Evolutionary conservation across 2,329 filamentous ascomycete genomes (phyloP).

Genomic region (Scytalidium sp.): DNA sequence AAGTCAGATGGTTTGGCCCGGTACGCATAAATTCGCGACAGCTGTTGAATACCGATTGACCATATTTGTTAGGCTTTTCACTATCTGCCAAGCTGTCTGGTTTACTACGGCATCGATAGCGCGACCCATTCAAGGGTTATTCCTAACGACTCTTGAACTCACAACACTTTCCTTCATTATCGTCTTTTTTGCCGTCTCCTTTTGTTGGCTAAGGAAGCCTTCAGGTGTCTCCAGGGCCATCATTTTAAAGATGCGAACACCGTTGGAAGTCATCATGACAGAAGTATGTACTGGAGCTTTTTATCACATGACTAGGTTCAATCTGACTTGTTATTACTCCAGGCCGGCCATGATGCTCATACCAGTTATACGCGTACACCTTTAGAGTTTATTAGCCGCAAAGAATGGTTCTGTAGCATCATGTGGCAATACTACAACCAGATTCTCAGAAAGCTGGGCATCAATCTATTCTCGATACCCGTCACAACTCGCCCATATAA

Average conservation of each 20-base stretch:
- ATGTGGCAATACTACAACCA: slow-evolving; percentile 15
- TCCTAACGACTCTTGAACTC: slow-evolving; percentile 18
- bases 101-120: slow-evolving; percentile 14
- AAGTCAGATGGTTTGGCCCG: slow-evolving; percentile 26
- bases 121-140: slow-evolving; percentile 10
- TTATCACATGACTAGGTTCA: slow-evolving; percentile 7
- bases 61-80: slow-evolving; percentile 19
- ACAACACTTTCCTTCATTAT: slow-evolving; percentile 19
- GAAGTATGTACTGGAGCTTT: slow-evolving; percentile 5
- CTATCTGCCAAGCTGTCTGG: slow-evolving; percentile 20
- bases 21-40: slow-evolving; percentile 3
- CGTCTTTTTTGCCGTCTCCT: slow-evolving; percentile 10
- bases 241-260: background rate
- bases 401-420: slow-evolving; percentile 12
- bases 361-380: slow-evolving; percentile 28
- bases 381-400: slow-evolving; percentile 28
- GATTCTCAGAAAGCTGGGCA: slow-evolving; percentile 11
- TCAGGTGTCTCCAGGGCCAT: background rate
- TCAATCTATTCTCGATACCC: background rate
- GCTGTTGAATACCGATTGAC: slow-evolving; percentile 10
- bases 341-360: slow-evolving; percentile 9
- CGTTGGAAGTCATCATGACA: slow-evolving; percentile 10
- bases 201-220: slow-evolving; percentile 19
- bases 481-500: background rate
- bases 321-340: background rate